Base-by-base conservation (phyloP, 192 early-diverging fungal genomes). In the Hyaloraphidium curvatum region DNA sequence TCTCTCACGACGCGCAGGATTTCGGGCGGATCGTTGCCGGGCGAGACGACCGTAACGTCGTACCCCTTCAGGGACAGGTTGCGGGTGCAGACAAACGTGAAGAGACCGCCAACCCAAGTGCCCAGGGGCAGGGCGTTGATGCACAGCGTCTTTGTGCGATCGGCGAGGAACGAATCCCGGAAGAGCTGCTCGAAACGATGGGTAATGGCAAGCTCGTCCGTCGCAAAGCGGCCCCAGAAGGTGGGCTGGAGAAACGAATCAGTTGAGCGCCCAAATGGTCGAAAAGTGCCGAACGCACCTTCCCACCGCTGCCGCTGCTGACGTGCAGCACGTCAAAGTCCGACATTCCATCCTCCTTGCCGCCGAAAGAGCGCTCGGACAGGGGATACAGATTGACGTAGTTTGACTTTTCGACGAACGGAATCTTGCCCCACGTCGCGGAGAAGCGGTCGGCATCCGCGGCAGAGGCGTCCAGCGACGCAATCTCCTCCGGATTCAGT, bases 341-440 rank as follows among this genome's bases (percentile, higher is more conserved):
- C 11, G 11, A 21, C n/a, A n/a, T n/a, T n/a, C n/a, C n/a, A n/a
- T n/a, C n/a, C 43, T 48, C 43, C 14, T 25, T 25, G 14, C 43
- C 43, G 4, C 25, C 11, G 23, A 48, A 48, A 19, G 17, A 48
- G 14, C 43, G 14, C 23, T 48, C 43, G 17, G 14, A 14, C 25
- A 7, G 14, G 5, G 43, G 5, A 48, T 22, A 48, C 23, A 48
- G 9, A 25, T 48, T 48, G 43, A 48, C 25, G 43, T 48, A 48
- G 25, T 48, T 48, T 25, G 11, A 22, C 43, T 48, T 48, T 9
- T 48, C 43, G 43, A 48, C 43, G 23, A 48, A 7, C 43, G 43
- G 43, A 7, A 48, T 14, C 11, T 9, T 19, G 23, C 11, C 17
- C 7, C 7, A 48, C 17, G 11, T 48, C 43, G 11, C 25, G 17